Percentiles rank a stretch among this genome's conserved stretches.
phyloP scores from a whole-genome alignment of 73 alveolate species.

The Uronychia binucleata region DNA sequence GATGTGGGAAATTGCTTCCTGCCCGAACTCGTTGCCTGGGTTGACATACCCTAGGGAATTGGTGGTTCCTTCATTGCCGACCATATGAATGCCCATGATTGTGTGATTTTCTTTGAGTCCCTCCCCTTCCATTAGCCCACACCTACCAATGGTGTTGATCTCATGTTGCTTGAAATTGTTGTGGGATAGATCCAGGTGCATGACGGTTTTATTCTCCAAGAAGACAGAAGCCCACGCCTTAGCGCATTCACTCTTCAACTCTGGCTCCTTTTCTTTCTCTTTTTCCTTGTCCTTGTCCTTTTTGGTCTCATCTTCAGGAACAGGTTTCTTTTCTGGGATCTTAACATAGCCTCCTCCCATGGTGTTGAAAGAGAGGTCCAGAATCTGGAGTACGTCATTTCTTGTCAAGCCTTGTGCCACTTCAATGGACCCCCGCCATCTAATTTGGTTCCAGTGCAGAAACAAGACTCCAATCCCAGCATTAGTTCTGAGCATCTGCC shows the following conservation, averaged over 20 bases:
- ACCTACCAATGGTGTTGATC: slow-evolving; percentile 30
- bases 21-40: no score
- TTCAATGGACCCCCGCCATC: slow-evolving; percentile 24
- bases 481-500: slow-evolving; percentile 11
- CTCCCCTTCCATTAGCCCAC: slow-evolving; percentile 21
- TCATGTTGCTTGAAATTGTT: slow-evolving; percentile 45
- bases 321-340: background rate
- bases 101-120: slow-evolving; percentile 28
- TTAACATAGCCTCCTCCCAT: slow-evolving; percentile 47
- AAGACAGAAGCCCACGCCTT: slow-evolving; percentile 30
- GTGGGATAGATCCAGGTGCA: slow-evolving; percentile 51
- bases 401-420: slow-evolving; percentile 34
- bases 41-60: no score
- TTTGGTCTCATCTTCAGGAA: slow-evolving; percentile 3
- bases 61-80: slow-evolving; percentile 31
- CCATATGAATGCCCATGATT: slow-evolving; percentile 29
- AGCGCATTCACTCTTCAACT: slow-evolving; percentile 9
- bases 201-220: slow-evolving; percentile 13
- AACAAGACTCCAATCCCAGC: slow-evolving; percentile 25
- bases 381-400: slow-evolving; percentile 28
- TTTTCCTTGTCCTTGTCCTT: slow-evolving; percentile 47
- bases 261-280: background rate
- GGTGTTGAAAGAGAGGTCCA: slow-evolving; percentile 56
- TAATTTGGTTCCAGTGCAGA: slow-evolving; percentile 60
- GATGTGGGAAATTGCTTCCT: no score